Evolutionary conservation across 768 basidiomycete genomes (phyloP).

Genomic region (Hydnum rufescens): DNA sequence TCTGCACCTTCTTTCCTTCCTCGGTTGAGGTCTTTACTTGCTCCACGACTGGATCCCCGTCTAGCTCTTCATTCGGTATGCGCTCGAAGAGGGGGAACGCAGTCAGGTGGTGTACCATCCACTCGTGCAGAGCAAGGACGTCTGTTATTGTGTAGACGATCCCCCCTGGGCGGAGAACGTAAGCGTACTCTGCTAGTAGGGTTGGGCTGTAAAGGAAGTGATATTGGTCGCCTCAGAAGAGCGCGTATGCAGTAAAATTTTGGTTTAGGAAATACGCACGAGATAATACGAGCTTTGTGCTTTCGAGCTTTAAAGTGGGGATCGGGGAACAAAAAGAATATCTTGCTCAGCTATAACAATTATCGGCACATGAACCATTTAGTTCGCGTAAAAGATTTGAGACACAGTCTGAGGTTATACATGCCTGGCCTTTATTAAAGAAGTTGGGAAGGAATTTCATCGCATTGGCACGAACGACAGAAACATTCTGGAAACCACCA

Average conservation of each 20-base stretch:
- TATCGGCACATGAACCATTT: background rate
- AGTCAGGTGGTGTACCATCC: slow-evolving; percentile 86
- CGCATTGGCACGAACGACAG: slow-evolving; percentile 85
- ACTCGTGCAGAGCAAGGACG: slow-evolving; percentile 79
- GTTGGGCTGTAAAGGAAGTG: slow-evolving; percentile 33
- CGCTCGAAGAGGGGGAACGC: slow-evolving; percentile 73
- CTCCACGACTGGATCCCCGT: slow-evolving; percentile 62
- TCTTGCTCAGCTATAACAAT: slow-evolving; percentile 45
- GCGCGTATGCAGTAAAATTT: background rate
- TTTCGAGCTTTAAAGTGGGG: slow-evolving; percentile 97
- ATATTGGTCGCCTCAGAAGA: background rate
- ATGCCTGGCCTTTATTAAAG: slow-evolving; percentile 63
- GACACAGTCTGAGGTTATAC: slow-evolving; percentile 4
- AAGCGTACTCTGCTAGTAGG: slow-evolving; percentile 94
- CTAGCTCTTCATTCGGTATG: slow-evolving; percentile 53
- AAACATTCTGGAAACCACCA: slow-evolving; percentile 65
- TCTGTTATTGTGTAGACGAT: slow-evolving; percentile 97
- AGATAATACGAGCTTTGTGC: slow-evolving; percentile 97
- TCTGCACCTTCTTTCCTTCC: slow-evolving; percentile 90
- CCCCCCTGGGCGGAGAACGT: slow-evolving; percentile 79
- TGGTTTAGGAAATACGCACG: slow-evolving; percentile 19
- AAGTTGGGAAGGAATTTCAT: slow-evolving; percentile 99
- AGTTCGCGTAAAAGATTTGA: background rate
- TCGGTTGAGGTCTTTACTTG: slow-evolving; percentile 72
- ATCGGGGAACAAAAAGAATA: slow-evolving; percentile 98